Evolutionary conservation across 2,329 filamentous ascomycete species (phyloP).

Genomic region (Aspergillus ustus): DNA sequence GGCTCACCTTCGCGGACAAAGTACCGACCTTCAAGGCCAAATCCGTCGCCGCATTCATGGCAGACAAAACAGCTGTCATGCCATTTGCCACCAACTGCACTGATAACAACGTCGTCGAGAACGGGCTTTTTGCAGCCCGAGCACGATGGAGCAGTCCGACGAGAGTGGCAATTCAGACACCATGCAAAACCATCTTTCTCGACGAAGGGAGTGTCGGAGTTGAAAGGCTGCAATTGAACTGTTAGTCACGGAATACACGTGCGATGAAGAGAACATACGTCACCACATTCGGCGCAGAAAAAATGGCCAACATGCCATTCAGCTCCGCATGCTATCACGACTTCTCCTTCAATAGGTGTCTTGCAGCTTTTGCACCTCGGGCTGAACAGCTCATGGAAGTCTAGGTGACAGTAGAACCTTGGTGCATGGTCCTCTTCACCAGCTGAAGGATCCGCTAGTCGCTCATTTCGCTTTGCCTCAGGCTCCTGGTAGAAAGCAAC

Average conservation of each 20-base stretch:
- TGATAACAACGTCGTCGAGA: constrained; percentile 86
- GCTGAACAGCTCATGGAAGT: constrained; percentile 94
- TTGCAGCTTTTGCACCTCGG: constrained; percentile 95
- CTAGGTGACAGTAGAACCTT: constrained; percentile 96
- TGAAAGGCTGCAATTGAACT: constrained; percentile 55
- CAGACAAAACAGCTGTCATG: constrained; percentile 92
- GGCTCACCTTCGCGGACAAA: constrained; percentile 63
- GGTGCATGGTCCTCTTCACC: constrained; percentile 65
- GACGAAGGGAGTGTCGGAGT: constrained; percentile 75
- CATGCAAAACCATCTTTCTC: constrained; percentile 98
- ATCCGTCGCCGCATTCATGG: constrained; percentile 64
- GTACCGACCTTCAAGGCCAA: constrained; percentile 64
- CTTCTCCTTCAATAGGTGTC: constrained; percentile 94
- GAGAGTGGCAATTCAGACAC: constrained; percentile 92
- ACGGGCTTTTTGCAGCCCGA: constrained; percentile 82
- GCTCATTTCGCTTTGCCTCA: constrained; percentile 68
- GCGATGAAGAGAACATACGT: constrained; percentile 51
- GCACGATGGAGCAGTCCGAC: constrained; percentile 88
- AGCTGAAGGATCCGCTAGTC: constrained; percentile 68
- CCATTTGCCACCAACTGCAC: constrained; percentile 90
- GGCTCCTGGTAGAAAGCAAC: constrained; percentile 97
- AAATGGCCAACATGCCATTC: constrained; percentile 98
- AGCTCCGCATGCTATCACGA: constrained; percentile 89
- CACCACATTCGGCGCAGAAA: constrained; percentile 97
- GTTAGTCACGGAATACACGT: constrained; percentile 20